Evolutionary conservation across 2,329 filamentous ascomycete species (phyloP).

Genomic region (Sporothrix protearum): DNA sequence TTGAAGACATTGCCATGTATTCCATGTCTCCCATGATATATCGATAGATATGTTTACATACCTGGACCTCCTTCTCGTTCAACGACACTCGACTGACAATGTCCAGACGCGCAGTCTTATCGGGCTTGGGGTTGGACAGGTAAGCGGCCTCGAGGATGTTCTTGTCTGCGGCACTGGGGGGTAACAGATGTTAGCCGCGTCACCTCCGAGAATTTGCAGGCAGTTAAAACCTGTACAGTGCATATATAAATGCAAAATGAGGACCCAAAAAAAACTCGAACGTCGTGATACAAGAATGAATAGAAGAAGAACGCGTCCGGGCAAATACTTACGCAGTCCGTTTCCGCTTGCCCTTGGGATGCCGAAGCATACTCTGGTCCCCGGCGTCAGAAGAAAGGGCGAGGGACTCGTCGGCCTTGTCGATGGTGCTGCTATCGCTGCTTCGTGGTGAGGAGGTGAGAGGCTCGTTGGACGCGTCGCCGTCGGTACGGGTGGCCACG

Average conservation of each 20-base stretch:
- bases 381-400: constrained; percentile 25
- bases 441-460: constrained; percentile 25
- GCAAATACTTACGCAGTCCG: constrained; percentile 56
- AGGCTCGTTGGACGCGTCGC: constrained; percentile 21
- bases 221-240: background rate
- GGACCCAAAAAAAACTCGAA: background rate
- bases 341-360: constrained; percentile 61
- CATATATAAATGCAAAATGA: background rate
- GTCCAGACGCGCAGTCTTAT: constrained; percentile 79
- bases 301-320: constrained; percentile 9
- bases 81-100: constrained; percentile 83
- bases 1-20: background rate
- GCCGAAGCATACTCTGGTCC: constrained; percentile 34
- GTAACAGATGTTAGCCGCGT: constrained; percentile 25
- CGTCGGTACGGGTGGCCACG: background rate
- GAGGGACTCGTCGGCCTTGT: constrained; percentile 24
- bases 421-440: constrained; percentile 21
- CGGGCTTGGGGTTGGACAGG: constrained; percentile 79
- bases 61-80: constrained; percentile 95
- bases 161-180: constrained; percentile 76
- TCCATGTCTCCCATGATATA: background rate
- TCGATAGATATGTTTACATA: too few species aligned
- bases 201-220: background rate
- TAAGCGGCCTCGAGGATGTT: constrained; percentile 83
- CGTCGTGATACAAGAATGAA: background rate